phyloP scores from a whole-genome alignment of 139 green algal species.

The Tetradesmus obliquus region DNA sequence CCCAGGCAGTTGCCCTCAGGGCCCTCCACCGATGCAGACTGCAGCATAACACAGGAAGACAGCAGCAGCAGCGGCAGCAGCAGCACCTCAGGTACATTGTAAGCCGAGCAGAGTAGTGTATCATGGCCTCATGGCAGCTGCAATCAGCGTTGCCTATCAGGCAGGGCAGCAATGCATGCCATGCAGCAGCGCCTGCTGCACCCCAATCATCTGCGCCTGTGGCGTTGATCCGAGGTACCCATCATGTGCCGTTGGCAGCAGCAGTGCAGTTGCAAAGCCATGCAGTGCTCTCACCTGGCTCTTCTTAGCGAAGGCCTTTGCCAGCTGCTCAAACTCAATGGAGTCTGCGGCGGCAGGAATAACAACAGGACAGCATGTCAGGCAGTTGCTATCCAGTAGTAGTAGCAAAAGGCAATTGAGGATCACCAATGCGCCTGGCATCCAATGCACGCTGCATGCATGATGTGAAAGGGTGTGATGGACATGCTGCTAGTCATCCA shows the following conservation, averaged over 20 bases:
- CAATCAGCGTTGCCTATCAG: background rate
- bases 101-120: background rate
- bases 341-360: slow-evolving; percentile 17
- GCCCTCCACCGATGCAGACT: background rate
- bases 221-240: too few relatives aligned
- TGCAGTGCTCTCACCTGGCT: slow-evolving; percentile 2
- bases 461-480: background rate
- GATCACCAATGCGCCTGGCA: background rate
- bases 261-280: background rate
- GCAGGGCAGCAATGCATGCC: too few relatives aligned
- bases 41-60: background rate
- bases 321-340: slow-evolving; percentile 50
- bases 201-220: too few relatives aligned
- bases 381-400: too few relatives aligned
- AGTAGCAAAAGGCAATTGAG: too few relatives aligned
- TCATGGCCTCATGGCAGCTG: background rate
- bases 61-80: background rate
- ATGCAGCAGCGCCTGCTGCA: too few relatives aligned
- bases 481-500: too few relatives aligned
- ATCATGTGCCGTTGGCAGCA: background rate
- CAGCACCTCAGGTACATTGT: background rate
- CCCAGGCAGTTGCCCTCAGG: slow-evolving; percentile 65
- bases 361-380: background rate
- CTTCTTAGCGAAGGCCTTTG: slow-evolving; percentile 48
- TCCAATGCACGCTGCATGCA: background rate